Evolutionary conservation across 805 yeast species (phyloP).

Genomic region (Wickerhamomyces xylosicus): DNA sequence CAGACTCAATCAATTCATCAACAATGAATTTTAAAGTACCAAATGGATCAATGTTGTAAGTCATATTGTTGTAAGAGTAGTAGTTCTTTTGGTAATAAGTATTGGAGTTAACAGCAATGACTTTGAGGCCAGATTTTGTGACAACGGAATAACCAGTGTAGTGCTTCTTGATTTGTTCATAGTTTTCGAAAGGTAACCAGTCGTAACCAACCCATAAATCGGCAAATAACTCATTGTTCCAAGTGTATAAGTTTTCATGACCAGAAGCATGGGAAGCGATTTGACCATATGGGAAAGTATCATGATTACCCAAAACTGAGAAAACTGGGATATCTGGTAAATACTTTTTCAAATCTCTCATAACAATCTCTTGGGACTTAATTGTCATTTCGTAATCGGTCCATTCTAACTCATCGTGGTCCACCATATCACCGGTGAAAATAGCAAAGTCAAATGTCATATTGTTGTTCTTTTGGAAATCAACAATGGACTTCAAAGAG

Average conservation of each 20-base stretch:
- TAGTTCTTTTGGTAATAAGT: conserved; percentile 56
- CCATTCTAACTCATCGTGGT: conserved; percentile 46
- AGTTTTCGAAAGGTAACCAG: conserved; percentile 24
- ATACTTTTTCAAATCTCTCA: conserved; percentile 40
- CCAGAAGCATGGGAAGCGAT: conserved; percentile 43
- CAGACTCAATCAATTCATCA: conserved; percentile 53
- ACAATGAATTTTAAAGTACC: conserved; percentile 54
- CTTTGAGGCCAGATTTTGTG: conserved; percentile 46
- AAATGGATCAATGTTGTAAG: conserved; percentile 43
- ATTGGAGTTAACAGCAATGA: conserved; percentile 57
- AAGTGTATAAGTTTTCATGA: conserved; percentile 30
- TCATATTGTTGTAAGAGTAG: conserved; percentile 41
- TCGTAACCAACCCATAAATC: conserved; percentile 35
- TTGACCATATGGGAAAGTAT: conserved; percentile 62
- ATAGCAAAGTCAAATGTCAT: conserved; percentile 46
- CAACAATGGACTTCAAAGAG: conserved; percentile 35
- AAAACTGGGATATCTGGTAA: conserved; percentile 45
- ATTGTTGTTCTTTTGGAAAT: conserved; percentile 22
- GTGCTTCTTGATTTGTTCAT: conserved; percentile 25
- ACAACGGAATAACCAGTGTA: conserved; percentile 53
- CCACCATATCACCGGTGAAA: conserved; percentile 69
- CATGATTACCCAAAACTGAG: conserved; percentile 63
- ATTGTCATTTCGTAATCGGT: conserved; percentile 37
- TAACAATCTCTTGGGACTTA: conserved; percentile 38
- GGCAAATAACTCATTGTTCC: conserved; percentile 39